These are phyloP conservation scores for Heterobasidion occidentale DNA, from an alignment of 1,284 basidiomycete genomes.

Conservation along the genomic window DNA sequence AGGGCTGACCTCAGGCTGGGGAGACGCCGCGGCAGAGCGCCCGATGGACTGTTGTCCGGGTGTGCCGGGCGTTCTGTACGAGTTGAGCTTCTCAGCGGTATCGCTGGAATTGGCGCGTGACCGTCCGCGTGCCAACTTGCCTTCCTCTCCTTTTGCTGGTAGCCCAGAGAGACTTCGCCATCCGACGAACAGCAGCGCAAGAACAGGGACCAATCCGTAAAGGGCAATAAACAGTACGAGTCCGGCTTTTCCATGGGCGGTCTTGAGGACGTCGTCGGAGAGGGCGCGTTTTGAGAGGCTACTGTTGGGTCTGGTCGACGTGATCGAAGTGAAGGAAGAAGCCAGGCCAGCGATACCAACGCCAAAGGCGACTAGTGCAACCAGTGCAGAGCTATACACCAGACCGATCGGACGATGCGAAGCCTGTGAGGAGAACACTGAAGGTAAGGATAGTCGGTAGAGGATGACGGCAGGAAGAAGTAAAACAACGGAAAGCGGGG, in stretches of 20 bases:
- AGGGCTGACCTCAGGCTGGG: conserved; percentile 38
- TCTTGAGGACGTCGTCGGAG: conserved; percentile 35
- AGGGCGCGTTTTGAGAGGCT: conserved; percentile 23
- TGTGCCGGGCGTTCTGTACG: conserved; percentile 3
- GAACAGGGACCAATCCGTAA: conserved; percentile 45
- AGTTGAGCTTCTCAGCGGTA: conserved; percentile 37
- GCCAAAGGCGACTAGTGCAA: conserved; percentile 46
- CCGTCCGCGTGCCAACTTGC: conserved; percentile 6
- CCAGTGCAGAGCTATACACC: conserved; percentile 28
- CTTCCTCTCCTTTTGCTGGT: conserved; percentile 4
- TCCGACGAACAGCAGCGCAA: conserved; percentile 28
- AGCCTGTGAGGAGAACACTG: conserved; percentile 14
- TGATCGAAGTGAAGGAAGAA: conserved; percentile 52
- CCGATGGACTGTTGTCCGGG: neutral
- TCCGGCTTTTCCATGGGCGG: conserved; percentile 54
- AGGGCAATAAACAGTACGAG: conserved; percentile 52
- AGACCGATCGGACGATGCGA: conserved; percentile 16
- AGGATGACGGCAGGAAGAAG: conserved; percentile 47
- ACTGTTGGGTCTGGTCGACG: conserved; percentile 13
- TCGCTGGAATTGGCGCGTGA: conserved; percentile 31
- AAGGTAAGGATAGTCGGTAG: conserved; percentile 41
- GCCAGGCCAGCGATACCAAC: conserved; percentile 54
- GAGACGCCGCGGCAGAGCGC: conserved; percentile 9
- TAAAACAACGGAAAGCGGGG: conserved; percentile 56
- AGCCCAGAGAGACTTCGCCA: conserved; percentile 11